Conservation (phyloP, 345 rosid species). For the Boechera divaricarpa region DNA sequence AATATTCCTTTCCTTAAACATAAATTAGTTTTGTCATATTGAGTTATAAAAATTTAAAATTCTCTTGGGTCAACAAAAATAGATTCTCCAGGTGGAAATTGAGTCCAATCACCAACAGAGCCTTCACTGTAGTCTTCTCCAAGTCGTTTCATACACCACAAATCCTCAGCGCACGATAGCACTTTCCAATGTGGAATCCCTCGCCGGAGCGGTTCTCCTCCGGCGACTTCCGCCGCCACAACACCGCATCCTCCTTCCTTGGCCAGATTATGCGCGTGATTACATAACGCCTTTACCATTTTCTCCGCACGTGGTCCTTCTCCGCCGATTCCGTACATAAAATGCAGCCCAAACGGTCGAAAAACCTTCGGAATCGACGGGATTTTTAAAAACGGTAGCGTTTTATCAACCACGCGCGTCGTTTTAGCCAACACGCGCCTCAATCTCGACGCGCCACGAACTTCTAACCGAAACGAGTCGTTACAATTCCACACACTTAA, state of each 20-base stretch:
- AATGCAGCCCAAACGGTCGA: constrained; percentile 76
- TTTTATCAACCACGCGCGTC: constrained; percentile 66
- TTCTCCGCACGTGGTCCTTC: constrained; percentile 70
- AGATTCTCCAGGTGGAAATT: constrained; percentile 69
- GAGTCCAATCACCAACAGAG: constrained; percentile 87
- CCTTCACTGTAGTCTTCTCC: constrained; percentile 80
- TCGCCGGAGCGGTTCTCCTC: constrained; percentile 59
- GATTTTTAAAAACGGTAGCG: constrained; percentile 72
- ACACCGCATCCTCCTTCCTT: constrained; percentile 66
- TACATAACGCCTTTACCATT: constrained; percentile 65
- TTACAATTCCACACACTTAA: constrained; percentile 85
- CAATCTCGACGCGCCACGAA: constrained; percentile 71
- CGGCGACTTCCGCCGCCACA: constrained; percentile 84
- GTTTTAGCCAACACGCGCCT: constrained; percentile 60
- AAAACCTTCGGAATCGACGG: constrained; percentile 89
- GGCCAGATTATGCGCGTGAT: constrained; percentile 81
- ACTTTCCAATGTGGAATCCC: constrained; percentile 88
- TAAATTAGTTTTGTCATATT: neutral
- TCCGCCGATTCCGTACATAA: constrained; percentile 86
- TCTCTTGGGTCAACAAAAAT: constrained; percentile 98
- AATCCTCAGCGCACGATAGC: constrained; percentile 73
- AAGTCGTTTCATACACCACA: constrained; percentile 92
- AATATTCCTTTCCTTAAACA: constrained; percentile 19
- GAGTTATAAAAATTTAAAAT: constrained; percentile 41
- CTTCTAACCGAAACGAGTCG: constrained; percentile 72